These are phyloP conservation scores for Thermochaetoides dissita DNA, from an alignment of 2,329 filamentous ascomycete species.

Conservation along the genomic window DNA sequence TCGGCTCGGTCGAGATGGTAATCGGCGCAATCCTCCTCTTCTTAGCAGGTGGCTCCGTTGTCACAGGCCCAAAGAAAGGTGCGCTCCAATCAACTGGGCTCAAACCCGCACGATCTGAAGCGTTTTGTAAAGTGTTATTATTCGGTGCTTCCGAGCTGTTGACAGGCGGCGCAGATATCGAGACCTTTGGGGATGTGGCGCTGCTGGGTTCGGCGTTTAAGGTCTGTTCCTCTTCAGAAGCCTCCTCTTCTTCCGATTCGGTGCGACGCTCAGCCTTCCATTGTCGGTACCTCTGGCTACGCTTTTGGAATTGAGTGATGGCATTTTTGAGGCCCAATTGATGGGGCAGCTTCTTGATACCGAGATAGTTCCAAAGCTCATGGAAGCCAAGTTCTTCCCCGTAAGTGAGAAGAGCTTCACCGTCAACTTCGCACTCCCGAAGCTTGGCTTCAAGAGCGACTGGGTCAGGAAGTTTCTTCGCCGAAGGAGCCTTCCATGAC, in stretches of 20 bases:
- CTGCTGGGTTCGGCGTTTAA: too few relatives aligned
- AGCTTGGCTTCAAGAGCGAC: conserved; percentile 39
- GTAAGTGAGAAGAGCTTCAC: conserved; percentile 46
- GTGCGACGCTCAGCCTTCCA: conserved; percentile 16
- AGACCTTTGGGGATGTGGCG: too few relatives aligned
- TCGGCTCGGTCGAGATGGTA: conserved; percentile 8
- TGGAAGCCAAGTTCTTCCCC: conserved; percentile 32
- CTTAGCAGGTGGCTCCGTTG: conserved; percentile 14
- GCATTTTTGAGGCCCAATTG: conserved; percentile 42
- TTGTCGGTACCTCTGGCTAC: conserved; percentile 34
- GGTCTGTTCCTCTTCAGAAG: too few relatives aligned
- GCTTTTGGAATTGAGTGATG: conserved; percentile 39
- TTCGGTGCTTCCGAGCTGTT: too few relatives aligned
- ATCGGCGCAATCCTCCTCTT: conserved; percentile 19
- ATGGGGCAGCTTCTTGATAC: conserved; percentile 43
- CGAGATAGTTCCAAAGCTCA: conserved; percentile 39
- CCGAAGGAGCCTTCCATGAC: conserved; percentile 30
- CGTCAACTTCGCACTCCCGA: conserved; percentile 49
- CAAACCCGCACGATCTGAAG: too few relatives aligned
- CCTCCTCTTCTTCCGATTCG: conserved; percentile 1
- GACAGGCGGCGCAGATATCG: too few relatives aligned
- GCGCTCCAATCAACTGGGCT: too few relatives aligned
- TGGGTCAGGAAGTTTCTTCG: conserved; percentile 35
- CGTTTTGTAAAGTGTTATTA: too few relatives aligned
- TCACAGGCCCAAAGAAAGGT: neutral